A percentile compares a stretch with the other conserved stretches of the same genome.
Conservation (phyloP, 176 grass and related monocot species). For the Guadua angustifolia region DNA sequence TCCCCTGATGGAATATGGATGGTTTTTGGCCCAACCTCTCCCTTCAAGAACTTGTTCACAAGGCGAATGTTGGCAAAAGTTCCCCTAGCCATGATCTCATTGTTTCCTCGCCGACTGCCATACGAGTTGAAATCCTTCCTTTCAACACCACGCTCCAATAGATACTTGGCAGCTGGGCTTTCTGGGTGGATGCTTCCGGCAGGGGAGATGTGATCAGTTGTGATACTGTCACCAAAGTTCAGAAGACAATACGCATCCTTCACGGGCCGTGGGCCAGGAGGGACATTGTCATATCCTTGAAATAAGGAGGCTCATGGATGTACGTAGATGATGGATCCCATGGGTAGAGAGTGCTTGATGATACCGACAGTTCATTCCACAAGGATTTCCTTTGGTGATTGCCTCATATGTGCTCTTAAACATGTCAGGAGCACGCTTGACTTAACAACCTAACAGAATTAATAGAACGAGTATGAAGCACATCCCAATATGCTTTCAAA, state of each 20-base stretch:
- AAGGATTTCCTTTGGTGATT: constrained; percentile 95
- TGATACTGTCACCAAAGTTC: constrained; percentile 97
- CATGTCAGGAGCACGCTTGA: constrained; percentile 95
- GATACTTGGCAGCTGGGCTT: constrained; percentile 80
- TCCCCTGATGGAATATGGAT: constrained; percentile 87
- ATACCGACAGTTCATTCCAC: constrained; percentile 89
- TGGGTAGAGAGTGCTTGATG: constrained; percentile 79
- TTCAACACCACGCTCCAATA: constrained; percentile 76
- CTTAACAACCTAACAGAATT: constrained; percentile 81
- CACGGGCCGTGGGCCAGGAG: constrained; percentile 86
- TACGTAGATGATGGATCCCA: constrained; percentile 92
- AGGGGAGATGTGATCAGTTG: constrained; percentile 97
- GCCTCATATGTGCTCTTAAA: constrained; percentile 86
- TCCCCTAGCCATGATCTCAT: constrained; percentile 99
- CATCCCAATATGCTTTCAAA: background rate
- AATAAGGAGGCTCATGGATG: constrained; percentile 98
- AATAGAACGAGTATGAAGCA: constrained; percentile 32
- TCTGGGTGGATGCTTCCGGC: constrained; percentile 89
- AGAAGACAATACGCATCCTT: constrained; percentile 97
- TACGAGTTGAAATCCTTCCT: constrained; percentile 96
- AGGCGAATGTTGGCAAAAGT: constrained; percentile 97
- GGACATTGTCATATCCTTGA: constrained; percentile 95
- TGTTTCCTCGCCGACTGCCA: constrained; percentile 87
- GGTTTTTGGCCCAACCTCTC: constrained; percentile 85
- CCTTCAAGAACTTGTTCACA: constrained; percentile 95